These are phyloP conservation scores for Geotrichum australiense DNA, from an alignment of 1,139 yeast genomes.

Conservation along the genomic window DNA sequence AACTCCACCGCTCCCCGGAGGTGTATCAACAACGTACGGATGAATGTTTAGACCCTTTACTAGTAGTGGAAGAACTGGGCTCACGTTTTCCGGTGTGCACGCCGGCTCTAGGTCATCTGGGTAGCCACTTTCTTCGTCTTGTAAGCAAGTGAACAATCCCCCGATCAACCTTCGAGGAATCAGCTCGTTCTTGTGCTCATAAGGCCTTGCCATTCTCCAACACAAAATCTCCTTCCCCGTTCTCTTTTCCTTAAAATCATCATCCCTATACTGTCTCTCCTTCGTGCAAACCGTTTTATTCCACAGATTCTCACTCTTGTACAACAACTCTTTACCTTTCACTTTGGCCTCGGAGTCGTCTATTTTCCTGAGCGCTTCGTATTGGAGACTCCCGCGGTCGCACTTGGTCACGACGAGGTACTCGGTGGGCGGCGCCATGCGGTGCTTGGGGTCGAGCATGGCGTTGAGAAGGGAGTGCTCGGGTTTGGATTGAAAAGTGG, in stretches of 20 bases:
- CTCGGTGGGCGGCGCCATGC: not conserved
- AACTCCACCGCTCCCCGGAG: conserved; percentile 3
- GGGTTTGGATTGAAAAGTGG: conserved; percentile 6
- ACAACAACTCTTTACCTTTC: too few relatives aligned
- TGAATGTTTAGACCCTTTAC: conserved; percentile 6
- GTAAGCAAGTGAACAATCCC: conserved; percentile 7
- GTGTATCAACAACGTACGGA: conserved; percentile 3
- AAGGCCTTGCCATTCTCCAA: not conserved
- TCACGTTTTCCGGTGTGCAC: conserved; percentile 4
- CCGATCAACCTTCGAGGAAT: conserved; percentile 11
- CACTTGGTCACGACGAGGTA: conserved; percentile 10
- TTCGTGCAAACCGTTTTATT: conserved; percentile 9
- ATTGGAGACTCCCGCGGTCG: conserved; percentile 10
- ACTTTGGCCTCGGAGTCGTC: not conserved
- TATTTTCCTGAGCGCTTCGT: conserved; percentile 5
- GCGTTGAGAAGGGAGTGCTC: conserved; percentile 3
- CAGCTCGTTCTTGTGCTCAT: not conserved
- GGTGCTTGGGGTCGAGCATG: conserved; percentile 1
- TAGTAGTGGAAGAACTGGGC: conserved; percentile 9
- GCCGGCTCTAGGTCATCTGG: conserved; percentile 1
- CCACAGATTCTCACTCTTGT: conserved; percentile 5
- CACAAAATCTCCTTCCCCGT: not conserved
- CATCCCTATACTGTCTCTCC: too few relatives aligned
- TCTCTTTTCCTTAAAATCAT: not conserved
- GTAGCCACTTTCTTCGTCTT: not conserved